These are phyloP conservation scores for Gastrodia elata DNA, from an alignment of 106 monocot species.

Conservation along the genomic window DNA sequence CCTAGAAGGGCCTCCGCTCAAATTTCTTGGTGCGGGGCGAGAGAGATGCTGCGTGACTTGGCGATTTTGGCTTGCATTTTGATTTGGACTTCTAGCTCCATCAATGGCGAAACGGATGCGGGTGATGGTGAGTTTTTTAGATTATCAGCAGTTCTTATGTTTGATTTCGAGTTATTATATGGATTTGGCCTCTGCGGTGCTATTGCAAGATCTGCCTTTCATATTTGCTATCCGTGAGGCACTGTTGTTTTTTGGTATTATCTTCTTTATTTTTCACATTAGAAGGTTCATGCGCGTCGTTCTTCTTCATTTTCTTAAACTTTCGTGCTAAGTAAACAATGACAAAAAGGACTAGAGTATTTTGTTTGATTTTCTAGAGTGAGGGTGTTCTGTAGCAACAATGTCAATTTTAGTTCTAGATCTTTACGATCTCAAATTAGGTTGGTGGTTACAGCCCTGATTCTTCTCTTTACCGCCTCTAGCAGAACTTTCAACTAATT, in stretches of 20 bases:
- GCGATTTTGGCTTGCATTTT: constrained; percentile 17
- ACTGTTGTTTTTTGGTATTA: not conserved
- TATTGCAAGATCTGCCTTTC: not conserved
- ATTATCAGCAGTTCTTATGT: not conserved
- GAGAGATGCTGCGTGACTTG: constrained; percentile 11
- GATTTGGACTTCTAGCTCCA: constrained; percentile 10
- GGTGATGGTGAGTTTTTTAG: constrained; percentile 24
- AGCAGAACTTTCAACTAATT: not conserved
- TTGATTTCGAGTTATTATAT: not conserved
- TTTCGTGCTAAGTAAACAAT: not conserved
- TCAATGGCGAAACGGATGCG: constrained; percentile 17
- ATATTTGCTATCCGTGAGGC: not conserved
- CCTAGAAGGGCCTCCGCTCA: too few species aligned
- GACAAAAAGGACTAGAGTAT: not conserved
- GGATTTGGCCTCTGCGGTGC: not conserved
- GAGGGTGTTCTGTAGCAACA: not conserved
- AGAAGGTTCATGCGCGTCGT: not conserved
- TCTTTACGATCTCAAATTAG: not conserved
- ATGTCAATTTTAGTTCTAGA: not conserved
- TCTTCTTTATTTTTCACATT: not conserved
- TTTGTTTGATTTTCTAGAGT: not conserved
- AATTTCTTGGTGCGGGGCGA: too few species aligned
- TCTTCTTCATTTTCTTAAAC: not conserved
- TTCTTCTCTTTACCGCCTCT: not conserved
- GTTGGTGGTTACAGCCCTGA: not conserved